A percentile compares a stretch with the other conserved stretches of the same genome.
Conservation (phyloP, 768 basidiomycete genomes). For the Terana coerulea region DNA sequence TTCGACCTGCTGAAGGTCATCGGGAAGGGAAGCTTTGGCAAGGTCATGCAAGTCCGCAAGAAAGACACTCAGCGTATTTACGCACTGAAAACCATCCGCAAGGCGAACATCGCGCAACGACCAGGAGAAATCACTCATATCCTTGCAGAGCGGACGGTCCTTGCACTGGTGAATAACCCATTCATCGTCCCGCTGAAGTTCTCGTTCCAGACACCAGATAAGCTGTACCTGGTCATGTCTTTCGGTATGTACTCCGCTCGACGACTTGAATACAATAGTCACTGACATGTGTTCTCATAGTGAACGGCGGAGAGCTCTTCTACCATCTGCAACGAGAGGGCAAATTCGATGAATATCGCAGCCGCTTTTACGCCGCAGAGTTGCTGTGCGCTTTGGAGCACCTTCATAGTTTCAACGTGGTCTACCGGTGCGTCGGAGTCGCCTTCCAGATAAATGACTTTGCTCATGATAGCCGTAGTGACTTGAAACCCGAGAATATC, state of each 20-base stretch:
- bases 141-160: slow-evolving; percentile 92
- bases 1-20: slow-evolving; percentile 98
- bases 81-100: slow-evolving; percentile 96
- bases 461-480: slow-evolving; percentile 27
- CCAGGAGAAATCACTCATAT: slow-evolving; percentile 98
- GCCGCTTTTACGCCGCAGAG: slow-evolving; percentile 98
- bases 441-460: slow-evolving; percentile 5
- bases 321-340: slow-evolving; percentile 97
- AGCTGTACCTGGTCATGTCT: slow-evolving; percentile 95
- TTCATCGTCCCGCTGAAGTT: slow-evolving; percentile 99
- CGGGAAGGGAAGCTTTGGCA: slow-evolving; percentile 96
- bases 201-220: slow-evolving; percentile 97
- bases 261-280: not conserved
- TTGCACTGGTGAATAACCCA: slow-evolving; percentile 96
- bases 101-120: slow-evolving; percentile 94
- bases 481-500: slow-evolving; percentile 98
- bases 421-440: slow-evolving; percentile 77
- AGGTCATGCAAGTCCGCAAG: slow-evolving; percentile 99
- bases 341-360: slow-evolving; percentile 90
- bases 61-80: slow-evolving; percentile 98
- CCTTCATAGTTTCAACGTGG: slow-evolving; percentile 95
- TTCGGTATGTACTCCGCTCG: slow-evolving; percentile 55
- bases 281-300: slow-evolving; percentile 34
- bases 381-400: slow-evolving; percentile 93
- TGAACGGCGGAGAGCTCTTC: slow-evolving; percentile 97